Percentiles rank a stretch among this genome's conserved stretches.
These are phyloP conservation scores for Cercospora citrullina DNA, from an alignment of 2,329 filamentous ascomycete species.

Conservation along the genomic window DNA sequence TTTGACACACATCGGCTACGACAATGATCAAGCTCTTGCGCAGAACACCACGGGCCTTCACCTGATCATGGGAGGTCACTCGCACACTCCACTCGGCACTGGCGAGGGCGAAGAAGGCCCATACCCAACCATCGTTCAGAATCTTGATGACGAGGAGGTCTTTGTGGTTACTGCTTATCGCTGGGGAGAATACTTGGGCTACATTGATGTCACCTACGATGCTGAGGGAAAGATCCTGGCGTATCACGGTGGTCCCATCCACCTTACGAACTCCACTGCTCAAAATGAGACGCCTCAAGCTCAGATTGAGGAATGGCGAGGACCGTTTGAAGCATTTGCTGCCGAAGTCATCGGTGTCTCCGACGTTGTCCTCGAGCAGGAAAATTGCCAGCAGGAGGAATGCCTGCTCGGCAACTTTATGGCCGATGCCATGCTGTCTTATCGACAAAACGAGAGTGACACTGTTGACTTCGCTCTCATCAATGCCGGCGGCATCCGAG, in stretches of 20 bases:
- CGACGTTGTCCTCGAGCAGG: conserved; percentile 60
- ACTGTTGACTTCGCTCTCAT: conserved; percentile 59
- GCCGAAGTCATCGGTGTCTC: conserved; percentile 58
- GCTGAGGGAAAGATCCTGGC: conserved; percentile 59
- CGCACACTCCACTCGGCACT: conserved; percentile 59
- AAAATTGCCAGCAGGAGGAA: conserved; percentile 58
- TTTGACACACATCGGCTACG: conserved; percentile 67
- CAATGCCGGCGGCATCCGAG: conserved; percentile 65
- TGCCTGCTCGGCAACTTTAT: conserved; percentile 51
- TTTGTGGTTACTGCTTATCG: conserved; percentile 68
- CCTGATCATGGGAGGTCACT: conserved; percentile 67
- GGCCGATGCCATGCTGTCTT: conserved; percentile 60
- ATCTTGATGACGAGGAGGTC: conserved; percentile 64
- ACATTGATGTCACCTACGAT: conserved; percentile 67
- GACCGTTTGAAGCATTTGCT: conserved; percentile 61
- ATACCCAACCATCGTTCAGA: conserved; percentile 64
- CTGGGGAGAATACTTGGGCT: conserved; percentile 68
- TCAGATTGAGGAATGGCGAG: conserved; percentile 60
- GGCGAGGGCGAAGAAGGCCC: conserved; percentile 59
- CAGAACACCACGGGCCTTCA: conserved; percentile 62
- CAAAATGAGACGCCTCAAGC: conserved; percentile 59
- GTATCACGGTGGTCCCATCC: conserved; percentile 63
- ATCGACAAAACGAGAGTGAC: conserved; percentile 54
- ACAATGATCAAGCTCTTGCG: conserved; percentile 62
- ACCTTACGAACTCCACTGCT: conserved; percentile 61